Evolutionary conservation across 768 basidiomycete species (phyloP).

Genomic region (Thelephora aurantiotincta): DNA sequence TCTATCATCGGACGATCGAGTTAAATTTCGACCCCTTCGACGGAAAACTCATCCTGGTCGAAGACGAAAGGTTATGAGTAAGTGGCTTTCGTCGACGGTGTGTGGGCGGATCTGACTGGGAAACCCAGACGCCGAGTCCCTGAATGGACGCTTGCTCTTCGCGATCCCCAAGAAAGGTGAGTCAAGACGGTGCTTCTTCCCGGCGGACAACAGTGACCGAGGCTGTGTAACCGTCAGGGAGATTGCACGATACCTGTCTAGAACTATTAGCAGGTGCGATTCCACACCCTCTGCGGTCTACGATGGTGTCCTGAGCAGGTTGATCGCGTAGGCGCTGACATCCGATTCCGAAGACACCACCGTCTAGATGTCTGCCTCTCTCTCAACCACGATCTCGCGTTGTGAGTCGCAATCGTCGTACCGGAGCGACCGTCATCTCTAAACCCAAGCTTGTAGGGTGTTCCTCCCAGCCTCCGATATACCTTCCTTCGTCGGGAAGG

Average conservation of each 20-base stretch:
- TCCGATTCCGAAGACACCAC: conserved; percentile 80
- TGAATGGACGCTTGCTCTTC: conserved; percentile 80
- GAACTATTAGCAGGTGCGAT: conserved; percentile 65
- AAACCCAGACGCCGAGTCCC: conserved; percentile 49
- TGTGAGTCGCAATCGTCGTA: conserved; percentile 36
- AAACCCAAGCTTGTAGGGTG: conserved; percentile 36
- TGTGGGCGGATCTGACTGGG: no score
- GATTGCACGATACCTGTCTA: conserved; percentile 84
- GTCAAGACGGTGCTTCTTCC: not conserved
- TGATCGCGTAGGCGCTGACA: conserved; percentile 64
- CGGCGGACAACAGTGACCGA: not conserved
- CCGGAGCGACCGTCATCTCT: not conserved
- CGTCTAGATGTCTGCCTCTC: conserved; percentile 91
- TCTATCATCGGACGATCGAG: no score
- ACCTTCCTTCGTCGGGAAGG: conserved; percentile 96
- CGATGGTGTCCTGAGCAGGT: not conserved
- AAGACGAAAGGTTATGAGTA: no score
- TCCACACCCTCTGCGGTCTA: conserved; percentile 1
- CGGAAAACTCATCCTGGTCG: no score
- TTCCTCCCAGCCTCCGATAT: conserved; percentile 97
- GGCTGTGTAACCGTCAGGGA: conserved; percentile 29
- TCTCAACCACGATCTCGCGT: conserved; percentile 83
- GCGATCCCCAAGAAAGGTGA: conserved; percentile 97
- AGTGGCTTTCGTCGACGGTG: no score
- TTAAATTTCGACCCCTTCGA: no score